Conservation (phyloP, 2,329 filamentous ascomycete genomes). For the Eutypella sp. region DNA sequence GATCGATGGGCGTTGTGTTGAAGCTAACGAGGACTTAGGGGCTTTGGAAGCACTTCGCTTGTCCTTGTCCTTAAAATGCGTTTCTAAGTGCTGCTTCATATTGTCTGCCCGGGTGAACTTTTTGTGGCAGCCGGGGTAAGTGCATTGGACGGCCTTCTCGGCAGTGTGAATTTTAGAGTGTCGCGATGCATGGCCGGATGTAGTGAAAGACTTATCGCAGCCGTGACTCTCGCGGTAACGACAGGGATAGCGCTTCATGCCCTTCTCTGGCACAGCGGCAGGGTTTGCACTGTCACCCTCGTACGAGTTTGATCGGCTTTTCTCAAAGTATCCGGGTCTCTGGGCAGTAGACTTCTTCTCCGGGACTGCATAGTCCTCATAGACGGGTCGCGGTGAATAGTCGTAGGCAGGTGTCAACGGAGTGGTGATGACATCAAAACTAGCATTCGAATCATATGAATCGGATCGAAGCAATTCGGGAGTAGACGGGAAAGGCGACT, state of each 20-base stretch:
- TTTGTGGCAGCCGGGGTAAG: constrained; percentile 67
- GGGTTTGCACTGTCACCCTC: constrained; percentile 44
- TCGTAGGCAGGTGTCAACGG: constrained; percentile 51
- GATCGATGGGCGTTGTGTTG: too few species aligned
- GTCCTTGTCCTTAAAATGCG: constrained; percentile 64
- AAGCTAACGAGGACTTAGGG: constrained; percentile 23
- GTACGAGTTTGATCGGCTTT: constrained; percentile 44
- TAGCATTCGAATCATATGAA: constrained; percentile 57
- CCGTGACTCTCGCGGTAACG: constrained; percentile 65
- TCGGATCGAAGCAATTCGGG: constrained; percentile 56
- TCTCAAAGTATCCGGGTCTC: constrained; percentile 37
- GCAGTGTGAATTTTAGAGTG: constrained; percentile 82
- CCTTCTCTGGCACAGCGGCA: constrained; percentile 38
- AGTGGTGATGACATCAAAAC: constrained; percentile 48
- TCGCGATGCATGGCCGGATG: constrained; percentile 77
- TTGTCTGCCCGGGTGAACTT: constrained; percentile 80
- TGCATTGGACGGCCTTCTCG: constrained; percentile 68
- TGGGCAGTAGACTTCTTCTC: constrained; percentile 31
- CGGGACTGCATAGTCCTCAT: constrained; percentile 30
- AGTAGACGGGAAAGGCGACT: constrained; percentile 45
- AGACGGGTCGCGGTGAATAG: constrained; percentile 32
- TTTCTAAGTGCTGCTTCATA: constrained; percentile 81
- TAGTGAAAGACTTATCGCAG: constrained; percentile 78
- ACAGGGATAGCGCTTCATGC: constrained; percentile 67
- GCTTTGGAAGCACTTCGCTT: constrained; percentile 34